Base-by-base conservation (phyloP, 306 rosid species). In the Castanea sativa region DNA sequence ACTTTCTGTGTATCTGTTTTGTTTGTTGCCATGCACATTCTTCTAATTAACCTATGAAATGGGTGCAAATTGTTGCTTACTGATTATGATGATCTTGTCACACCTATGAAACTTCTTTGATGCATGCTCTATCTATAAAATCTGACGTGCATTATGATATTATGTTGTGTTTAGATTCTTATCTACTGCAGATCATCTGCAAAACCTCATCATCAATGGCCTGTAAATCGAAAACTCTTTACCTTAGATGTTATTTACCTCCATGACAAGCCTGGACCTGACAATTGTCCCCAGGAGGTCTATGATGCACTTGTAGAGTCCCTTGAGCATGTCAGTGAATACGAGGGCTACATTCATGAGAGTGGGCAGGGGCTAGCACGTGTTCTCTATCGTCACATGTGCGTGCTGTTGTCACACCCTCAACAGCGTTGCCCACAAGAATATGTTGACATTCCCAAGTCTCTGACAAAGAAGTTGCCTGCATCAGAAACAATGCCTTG, bases 211-310 rank as follows among this genome's bases (percentile, higher is more conserved):
- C 92, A 95, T 79, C 95, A 92, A 58, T 95, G 94, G 94, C 90
- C 96, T 2, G 80, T 83, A 74, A 91, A 87, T 83, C 95, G 89
- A 85, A 95, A 88, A 85, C 70, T 83, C 45, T 95, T 91, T 87
- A 92, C 97, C 35, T 78, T 95, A 73, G 99, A 95, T 89, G 98
- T 95, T 53, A 78, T 93, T 76, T 95, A 95, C 87, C 97, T 95
- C 79, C 99, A 93, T 33, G 99, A 91, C 86, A 95, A 95, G 85
- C 99, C 99, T 32, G 92, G 93, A 67, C 98, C 96, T 1, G 97
- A 95, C 45, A 95, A 95, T 86, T 92, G 98, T 81, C 99, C 98
- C 53, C 98, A 92, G 90, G 90, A 83, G 78, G 92, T 95, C 16
- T 92, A 92, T 35, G 99, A 95, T 79, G 84, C 87, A 8, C 91